Percentiles rank a stretch among this genome's conserved stretches.
These are phyloP conservation scores for Diaporthe nobilis DNA, from an alignment of 2,329 filamentous ascomycete species.

Conservation along the genomic window DNA sequence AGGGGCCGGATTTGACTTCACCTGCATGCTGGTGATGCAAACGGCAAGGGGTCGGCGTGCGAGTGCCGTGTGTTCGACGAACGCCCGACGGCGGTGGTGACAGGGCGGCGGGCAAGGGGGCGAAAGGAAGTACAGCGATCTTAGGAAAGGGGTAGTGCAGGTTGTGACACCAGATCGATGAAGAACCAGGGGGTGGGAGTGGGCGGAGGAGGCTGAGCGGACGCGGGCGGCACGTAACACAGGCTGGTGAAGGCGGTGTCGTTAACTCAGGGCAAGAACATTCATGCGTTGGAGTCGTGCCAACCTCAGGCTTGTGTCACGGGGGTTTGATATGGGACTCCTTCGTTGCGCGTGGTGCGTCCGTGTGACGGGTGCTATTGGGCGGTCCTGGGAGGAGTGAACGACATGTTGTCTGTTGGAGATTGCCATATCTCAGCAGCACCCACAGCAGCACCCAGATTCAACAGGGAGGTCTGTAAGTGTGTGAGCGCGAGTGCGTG, in stretches of 20 bases:
- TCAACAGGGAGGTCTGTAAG: background rate
- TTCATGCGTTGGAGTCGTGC: slow-evolving; percentile 19
- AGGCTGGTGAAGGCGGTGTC: slow-evolving; percentile 31
- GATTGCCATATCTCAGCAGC: slow-evolving; percentile 12
- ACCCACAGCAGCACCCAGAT: background rate
- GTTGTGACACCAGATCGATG: slow-evolving; percentile 39
- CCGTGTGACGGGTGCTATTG: slow-evolving; percentile 9
- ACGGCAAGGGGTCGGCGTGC: background rate
- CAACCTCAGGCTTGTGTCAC: slow-evolving; percentile 27
- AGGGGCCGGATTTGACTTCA: slow-evolving; percentile 29
- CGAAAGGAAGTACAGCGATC: background rate
- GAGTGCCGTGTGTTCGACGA: slow-evolving; percentile 1
- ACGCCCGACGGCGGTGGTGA: slow-evolving; percentile 1
- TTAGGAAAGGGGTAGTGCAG: slow-evolving; percentile 30
- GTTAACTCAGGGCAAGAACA: slow-evolving; percentile 9
- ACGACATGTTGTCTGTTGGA: slow-evolving; percentile 25
- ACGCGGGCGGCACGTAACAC: slow-evolving; percentile 15
- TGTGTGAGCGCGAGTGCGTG: background rate
- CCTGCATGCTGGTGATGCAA: slow-evolving; percentile 30
- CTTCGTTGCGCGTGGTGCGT: background rate
- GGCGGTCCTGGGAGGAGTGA: background rate
- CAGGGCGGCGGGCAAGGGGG: background rate
- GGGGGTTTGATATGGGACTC: slow-evolving; percentile 12
- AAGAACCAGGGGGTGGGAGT: slow-evolving; percentile 1
- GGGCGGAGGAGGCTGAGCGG: slow-evolving; percentile 21